A percentile compares a stretch with the other conserved stretches of the same genome.
Evolutionary conservation across 805 yeast genomes (phyloP).

Genomic region (Hanseniaspora meyeri): DNA sequence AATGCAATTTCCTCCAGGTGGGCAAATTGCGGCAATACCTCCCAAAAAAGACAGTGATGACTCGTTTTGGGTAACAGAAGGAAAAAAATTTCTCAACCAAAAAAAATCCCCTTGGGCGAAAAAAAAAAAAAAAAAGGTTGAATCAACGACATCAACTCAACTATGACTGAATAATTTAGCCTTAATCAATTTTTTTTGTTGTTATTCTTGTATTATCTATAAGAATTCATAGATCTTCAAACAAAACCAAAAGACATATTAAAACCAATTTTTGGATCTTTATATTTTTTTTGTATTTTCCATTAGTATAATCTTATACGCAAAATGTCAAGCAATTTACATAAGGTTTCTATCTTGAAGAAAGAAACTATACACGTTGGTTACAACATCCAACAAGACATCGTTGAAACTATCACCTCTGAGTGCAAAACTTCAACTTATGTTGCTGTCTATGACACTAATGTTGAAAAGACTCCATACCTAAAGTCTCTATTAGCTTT

Average conservation of each 20-base stretch:
- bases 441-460: constrained; percentile 78
- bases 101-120: too few relatives aligned
- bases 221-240: not conserved
- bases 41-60: not conserved
- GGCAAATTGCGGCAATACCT: not conserved
- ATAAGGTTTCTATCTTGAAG: constrained; percentile 67
- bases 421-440: constrained; percentile 75
- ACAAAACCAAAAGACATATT: not conserved
- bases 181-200: too few relatives aligned
- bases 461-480: constrained; percentile 57
- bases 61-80: not conserved
- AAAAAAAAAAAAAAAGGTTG: too few relatives aligned
- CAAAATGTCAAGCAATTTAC: constrained; percentile 16
- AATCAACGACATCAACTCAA: too few relatives aligned
- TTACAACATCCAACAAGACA: constrained; percentile 60
- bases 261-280: too few relatives aligned
- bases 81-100: too few relatives aligned
- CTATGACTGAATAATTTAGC: too few relatives aligned
- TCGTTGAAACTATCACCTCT: constrained; percentile 52
- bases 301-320: too few relatives aligned
- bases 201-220: too few relatives aligned
- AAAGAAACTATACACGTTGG: constrained; percentile 82
- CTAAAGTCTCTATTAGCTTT: constrained; percentile 36
- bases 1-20: too few relatives aligned
- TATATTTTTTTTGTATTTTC: too few relatives aligned